Evolutionary conservation across 2,329 filamentous ascomycete genomes (phyloP).

Genomic region (Ascochyta pisi): DNA sequence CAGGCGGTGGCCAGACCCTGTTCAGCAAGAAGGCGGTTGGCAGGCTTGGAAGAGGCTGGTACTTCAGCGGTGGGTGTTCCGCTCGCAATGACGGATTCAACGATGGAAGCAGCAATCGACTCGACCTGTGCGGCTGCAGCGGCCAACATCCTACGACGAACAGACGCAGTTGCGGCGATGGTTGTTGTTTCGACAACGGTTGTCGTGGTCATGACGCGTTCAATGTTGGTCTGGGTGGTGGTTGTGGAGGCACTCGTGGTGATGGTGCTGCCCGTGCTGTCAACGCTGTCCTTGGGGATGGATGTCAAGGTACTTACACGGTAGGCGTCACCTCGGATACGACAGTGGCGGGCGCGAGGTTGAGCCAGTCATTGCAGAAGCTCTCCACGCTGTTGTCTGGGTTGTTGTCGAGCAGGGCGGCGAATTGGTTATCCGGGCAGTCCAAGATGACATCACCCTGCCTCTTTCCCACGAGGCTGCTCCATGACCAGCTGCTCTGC

Average conservation of each 20-base stretch:
- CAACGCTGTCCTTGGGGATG: background rate
- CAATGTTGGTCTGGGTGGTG: conserved; percentile 26
- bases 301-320: conserved; percentile 23
- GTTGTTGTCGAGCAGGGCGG: conserved; percentile 25
- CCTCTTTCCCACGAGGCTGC: conserved; percentile 21
- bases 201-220: conserved; percentile 27
- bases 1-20: conserved; percentile 39
- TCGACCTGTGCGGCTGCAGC: conserved; percentile 25
- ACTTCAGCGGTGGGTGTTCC: conserved; percentile 19
- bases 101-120: conserved; percentile 30
- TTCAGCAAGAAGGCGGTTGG: conserved; percentile 25
- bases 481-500: conserved; percentile 10
- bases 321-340: conserved; percentile 32
- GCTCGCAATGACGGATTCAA: conserved; percentile 30
- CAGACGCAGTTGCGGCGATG: conserved; percentile 20
- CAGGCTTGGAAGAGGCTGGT: conserved; percentile 18
- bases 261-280: conserved; percentile 22
- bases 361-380: conserved; percentile 42
- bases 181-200: conserved; percentile 34
- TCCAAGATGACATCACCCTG: conserved; percentile 23
- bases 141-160: conserved; percentile 22
- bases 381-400: conserved; percentile 18
- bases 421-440: conserved; percentile 28
- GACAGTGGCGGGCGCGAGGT: conserved; percentile 32
- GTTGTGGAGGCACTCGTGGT: conserved; percentile 27